A percentile compares a stretch with the other conserved stretches of the same genome.
Evolutionary conservation across 495 filamentous ascomycete species (phyloP).

Genomic region (Cudoniella acicularis): DNA sequence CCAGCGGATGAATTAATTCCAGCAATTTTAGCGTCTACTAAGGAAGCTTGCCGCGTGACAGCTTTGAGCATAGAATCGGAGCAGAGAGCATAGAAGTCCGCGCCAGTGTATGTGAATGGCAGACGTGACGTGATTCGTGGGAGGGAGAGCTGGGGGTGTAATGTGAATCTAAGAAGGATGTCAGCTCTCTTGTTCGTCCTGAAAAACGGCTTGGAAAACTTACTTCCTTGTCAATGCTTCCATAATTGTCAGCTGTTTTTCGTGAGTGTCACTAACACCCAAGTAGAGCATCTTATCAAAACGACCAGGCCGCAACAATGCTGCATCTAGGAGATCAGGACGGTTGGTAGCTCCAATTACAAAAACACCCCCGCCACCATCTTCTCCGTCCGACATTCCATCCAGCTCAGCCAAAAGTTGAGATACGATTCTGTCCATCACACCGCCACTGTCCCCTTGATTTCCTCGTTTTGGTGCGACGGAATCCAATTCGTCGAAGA

Average conservation of each 20-base stretch:
- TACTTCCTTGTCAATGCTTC: conserved; percentile 92
- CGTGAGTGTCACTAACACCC: conserved; percentile 92
- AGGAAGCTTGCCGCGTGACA: conserved; percentile 81
- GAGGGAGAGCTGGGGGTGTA: conserved; percentile 73
- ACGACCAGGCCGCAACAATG: conserved; percentile 82
- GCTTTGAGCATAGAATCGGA: conserved; percentile 99
- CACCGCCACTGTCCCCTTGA: conserved; percentile 94
- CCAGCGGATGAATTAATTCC: conserved; percentile 42
- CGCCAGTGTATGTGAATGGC: conserved; percentile 95
- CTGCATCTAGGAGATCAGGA: conserved; percentile 89
- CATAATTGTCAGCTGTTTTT: conserved; percentile 91
- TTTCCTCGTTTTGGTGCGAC: conserved; percentile 97
- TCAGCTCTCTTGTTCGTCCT: too few relatives aligned
- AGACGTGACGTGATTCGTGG: conserved; percentile 67
- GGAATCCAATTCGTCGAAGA: conserved; percentile 97
- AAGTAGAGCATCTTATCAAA: conserved; percentile 99
- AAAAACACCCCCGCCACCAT: conserved; percentile 85
- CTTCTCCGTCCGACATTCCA: conserved; percentile 92
- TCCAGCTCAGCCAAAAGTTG: conserved; percentile 94
- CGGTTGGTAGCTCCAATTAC: conserved; percentile 97
- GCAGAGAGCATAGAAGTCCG: conserved; percentile 93
- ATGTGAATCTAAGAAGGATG: conserved; percentile 60
- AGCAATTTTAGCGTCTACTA: conserved; percentile 81
- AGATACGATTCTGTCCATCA: conserved; percentile 98
- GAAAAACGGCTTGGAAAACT: too few relatives aligned